These are phyloP conservation scores for Plasmodium inui DNA, from an alignment of 169 alveolate species.

Conservation along the genomic window DNA sequence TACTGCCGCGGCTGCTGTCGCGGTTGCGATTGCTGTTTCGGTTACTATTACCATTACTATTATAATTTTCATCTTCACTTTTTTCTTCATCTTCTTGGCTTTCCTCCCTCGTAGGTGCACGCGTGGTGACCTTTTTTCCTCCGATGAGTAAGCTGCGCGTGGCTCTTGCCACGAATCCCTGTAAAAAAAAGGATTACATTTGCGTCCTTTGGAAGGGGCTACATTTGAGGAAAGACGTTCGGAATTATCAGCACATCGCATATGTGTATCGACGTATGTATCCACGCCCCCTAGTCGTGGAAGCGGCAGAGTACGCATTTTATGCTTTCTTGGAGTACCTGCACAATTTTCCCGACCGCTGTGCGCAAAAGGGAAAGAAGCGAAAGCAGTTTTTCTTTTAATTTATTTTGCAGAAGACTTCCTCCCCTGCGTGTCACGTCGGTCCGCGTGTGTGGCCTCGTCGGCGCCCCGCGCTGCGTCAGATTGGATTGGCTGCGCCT, in stretches of 20 bases:
- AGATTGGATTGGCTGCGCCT: background rate
- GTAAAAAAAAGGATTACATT: background rate
- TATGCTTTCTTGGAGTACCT: background rate
- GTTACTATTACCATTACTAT: background rate
- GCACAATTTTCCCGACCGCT: background rate
- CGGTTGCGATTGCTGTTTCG: too few relatives aligned
- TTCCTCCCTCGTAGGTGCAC: background rate
- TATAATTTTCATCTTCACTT: background rate
- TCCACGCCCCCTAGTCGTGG: background rate
- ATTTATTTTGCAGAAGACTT: background rate
- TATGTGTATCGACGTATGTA: background rate
- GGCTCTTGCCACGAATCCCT: background rate
- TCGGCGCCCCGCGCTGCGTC: too few relatives aligned
- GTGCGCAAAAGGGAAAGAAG: background rate
- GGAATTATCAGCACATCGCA: background rate
- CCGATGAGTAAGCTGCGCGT: background rate
- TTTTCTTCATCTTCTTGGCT: background rate
- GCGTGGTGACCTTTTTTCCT: background rate
- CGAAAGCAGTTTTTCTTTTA: background rate
- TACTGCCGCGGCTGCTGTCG: too few relatives aligned
- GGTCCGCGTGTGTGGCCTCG: background rate
- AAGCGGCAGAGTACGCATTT: background rate
- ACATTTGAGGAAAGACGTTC: background rate
- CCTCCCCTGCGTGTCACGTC: background rate
- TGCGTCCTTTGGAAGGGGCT: background rate